These are phyloP conservation scores for Penicillium sp. DNA, from an alignment of 2,329 filamentous ascomycete species.

Conservation along the genomic window DNA sequence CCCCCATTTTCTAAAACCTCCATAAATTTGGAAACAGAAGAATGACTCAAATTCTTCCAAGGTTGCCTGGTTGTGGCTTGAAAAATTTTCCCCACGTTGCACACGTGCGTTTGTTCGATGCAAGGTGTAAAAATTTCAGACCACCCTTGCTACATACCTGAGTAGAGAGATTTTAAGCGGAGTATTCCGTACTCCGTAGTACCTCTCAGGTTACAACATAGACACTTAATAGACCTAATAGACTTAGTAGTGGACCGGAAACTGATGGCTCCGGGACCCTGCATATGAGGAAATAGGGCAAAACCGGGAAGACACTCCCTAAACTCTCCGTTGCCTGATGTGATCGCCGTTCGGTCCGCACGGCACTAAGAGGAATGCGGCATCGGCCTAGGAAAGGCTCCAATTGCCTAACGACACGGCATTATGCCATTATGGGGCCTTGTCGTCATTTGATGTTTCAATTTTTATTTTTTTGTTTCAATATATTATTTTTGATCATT, in stretches of 20 bases:
- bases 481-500: not conserved
- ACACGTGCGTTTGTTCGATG: conserved; percentile 2
- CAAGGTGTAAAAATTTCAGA: conserved; percentile 2
- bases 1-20: not conserved
- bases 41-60: not conserved
- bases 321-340: conserved; percentile 18
- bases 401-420: not conserved
- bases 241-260: conserved; percentile 5
- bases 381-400: not conserved
- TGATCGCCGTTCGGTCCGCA: conserved; percentile 23
- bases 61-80: not conserved
- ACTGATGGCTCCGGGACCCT: conserved; percentile 12
- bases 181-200: not conserved
- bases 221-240: no score
- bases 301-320: conserved; percentile 2
- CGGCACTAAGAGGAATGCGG: conserved; percentile 11
- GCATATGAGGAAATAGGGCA: conserved; percentile 8
- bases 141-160: conserved; percentile 1
- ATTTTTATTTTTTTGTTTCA: not conserved
- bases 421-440: not conserved
- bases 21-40: not conserved
- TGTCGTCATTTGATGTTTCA: conserved; percentile 10
- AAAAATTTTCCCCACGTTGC: not conserved
- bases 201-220: not conserved
- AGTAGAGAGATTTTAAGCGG: not conserved